Evolutionary conservation across 495 filamentous ascomycete species (phyloP).

Genomic region (Schizothecium vesticola): DNA sequence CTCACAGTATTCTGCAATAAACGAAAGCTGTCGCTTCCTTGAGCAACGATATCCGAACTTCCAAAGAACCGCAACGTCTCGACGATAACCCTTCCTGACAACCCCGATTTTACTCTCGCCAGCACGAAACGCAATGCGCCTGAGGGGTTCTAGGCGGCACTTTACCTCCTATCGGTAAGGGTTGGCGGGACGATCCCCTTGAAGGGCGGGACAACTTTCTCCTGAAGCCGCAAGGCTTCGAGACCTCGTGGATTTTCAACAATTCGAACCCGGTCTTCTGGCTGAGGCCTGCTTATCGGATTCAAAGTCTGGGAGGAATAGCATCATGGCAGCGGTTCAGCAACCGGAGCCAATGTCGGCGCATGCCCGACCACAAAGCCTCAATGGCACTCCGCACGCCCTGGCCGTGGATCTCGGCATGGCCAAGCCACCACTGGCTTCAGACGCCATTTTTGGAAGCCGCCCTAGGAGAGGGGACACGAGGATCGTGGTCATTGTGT

Average conservation of each 20-base stretch:
- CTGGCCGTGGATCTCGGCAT: constrained; percentile 27
- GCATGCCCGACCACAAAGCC: constrained; percentile 30
- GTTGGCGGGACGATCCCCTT: background rate
- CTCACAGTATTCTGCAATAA: background rate
- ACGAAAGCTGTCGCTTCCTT: background rate
- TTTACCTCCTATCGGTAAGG: constrained; percentile 9
- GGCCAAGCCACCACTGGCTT: constrained; percentile 18
- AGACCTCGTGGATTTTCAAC: background rate
- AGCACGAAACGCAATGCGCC: constrained; percentile 21
- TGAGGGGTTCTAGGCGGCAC: constrained; percentile 5
- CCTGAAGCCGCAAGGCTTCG: background rate
- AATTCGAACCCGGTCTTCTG: background rate
- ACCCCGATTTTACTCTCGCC: background rate
- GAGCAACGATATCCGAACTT: background rate
- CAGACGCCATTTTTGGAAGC: constrained; percentile 28
- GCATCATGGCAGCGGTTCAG: constrained; percentile 24
- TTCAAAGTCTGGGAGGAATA: background rate
- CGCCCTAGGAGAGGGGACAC: constrained; percentile 42
- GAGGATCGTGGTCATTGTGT: constrained; percentile 56
- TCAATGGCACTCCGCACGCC: constrained; percentile 19
- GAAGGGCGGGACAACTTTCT: background rate
- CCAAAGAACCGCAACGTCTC: background rate
- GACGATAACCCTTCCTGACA: background rate
- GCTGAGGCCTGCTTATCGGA: background rate
- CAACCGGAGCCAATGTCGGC: constrained; percentile 34